These are phyloP conservation scores for Drosera spatulata DNA, from an alignment of 179 eudicot genomes.

Conservation along the genomic window DNA sequence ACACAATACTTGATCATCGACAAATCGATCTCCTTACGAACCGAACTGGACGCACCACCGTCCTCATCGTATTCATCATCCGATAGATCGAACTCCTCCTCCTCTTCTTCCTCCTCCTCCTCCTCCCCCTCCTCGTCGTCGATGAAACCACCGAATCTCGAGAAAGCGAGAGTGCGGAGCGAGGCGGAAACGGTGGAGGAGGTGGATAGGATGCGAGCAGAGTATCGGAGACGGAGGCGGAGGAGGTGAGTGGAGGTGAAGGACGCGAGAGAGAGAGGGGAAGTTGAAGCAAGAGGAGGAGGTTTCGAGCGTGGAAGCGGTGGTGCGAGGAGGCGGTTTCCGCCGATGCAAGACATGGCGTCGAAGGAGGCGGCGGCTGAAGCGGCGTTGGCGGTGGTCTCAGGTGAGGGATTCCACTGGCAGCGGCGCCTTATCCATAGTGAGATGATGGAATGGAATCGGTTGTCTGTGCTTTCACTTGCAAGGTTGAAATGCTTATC, in stretches of 20 bases:
- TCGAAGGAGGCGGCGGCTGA: too few relatives aligned
- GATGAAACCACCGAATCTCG: conserved; percentile 6
- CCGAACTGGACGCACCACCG: conserved; percentile 2
- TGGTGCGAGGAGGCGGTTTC: conserved; percentile 4
- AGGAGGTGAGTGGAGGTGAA: conserved; percentile 7
- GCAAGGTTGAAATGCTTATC: too few relatives aligned
- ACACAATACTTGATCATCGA: conserved; percentile 7
- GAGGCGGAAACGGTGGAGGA: conserved; percentile 13
- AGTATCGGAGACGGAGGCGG: conserved; percentile 13
- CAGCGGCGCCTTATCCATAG: too few relatives aligned
- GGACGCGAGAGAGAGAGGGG: conserved; percentile 5
- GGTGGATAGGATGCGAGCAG: background rate
- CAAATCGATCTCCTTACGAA: conserved; percentile 6
- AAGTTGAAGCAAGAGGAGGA: conserved; percentile 6
- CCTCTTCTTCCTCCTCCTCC: too few relatives aligned
- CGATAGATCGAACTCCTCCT: too few relatives aligned
- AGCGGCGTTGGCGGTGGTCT: too few relatives aligned
- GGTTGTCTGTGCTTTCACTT: background rate
- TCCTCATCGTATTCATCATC: background rate
- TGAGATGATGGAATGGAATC: background rate
- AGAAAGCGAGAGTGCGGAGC: conserved; percentile 2
- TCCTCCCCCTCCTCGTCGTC: background rate
- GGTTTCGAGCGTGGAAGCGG: conserved; percentile 19
- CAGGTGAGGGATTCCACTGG: too few relatives aligned
- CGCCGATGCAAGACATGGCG: background rate